phyloP scores from a whole-genome alignment of 192 early-diverging fungal genomes.

The Coemansia sp. region DNA sequence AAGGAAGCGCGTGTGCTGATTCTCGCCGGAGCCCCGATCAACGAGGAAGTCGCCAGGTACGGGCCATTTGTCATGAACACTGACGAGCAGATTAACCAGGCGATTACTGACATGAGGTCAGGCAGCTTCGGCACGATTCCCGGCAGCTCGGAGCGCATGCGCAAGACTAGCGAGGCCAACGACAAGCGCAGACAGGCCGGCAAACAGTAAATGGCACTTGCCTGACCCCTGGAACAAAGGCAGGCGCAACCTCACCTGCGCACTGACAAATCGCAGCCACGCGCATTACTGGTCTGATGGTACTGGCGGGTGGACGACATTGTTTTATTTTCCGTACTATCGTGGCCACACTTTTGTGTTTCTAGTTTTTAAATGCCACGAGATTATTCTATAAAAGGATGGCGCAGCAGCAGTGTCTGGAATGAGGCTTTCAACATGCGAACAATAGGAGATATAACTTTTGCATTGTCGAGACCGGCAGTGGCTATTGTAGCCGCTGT shows the following conservation, averaged over 20 bases:
- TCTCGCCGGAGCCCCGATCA: constrained; percentile 61
- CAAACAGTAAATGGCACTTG: constrained; percentile 20
- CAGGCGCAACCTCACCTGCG: neutral
- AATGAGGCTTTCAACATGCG: neutral
- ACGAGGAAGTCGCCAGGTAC: constrained; percentile 66
- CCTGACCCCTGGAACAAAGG: neutral
- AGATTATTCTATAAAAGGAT: neutral
- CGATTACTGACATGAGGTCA: constrained; percentile 33
- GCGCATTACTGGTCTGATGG: neutral
- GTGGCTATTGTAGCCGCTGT: neutral
- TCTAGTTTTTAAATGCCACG: neutral
- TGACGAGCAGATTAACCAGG: constrained; percentile 49
- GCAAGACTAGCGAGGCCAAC: constrained; percentile 53
- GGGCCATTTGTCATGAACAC: constrained; percentile 70
- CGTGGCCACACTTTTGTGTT: neutral
- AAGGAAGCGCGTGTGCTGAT: constrained; percentile 62
- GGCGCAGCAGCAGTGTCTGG: neutral
- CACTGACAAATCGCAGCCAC: neutral
- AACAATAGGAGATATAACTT: neutral
- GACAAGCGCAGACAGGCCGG: constrained; percentile 30
- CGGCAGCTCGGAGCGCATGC: constrained; percentile 52
- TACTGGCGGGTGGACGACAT: neutral
- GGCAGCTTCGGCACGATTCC: constrained; percentile 53
- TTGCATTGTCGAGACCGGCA: neutral
- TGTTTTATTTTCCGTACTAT: neutral